Conservation (phyloP, 306 rosid genomes). For the Lathyrus tuberosus region DNA sequence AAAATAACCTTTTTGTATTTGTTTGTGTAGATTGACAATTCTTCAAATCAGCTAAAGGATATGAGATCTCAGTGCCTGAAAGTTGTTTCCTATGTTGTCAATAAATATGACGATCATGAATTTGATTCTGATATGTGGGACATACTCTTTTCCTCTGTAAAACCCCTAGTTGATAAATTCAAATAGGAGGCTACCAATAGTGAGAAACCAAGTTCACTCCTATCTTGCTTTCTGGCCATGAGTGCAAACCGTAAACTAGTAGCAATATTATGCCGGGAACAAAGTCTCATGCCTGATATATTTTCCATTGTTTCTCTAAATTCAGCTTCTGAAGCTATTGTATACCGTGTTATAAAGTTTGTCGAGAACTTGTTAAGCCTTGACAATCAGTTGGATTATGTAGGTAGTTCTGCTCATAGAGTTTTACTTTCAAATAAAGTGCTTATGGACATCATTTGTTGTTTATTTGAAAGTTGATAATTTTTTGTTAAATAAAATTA, state of each 20-base stretch:
- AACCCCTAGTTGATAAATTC: slow-evolving; percentile 66
- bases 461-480: too few species aligned
- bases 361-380: slow-evolving; percentile 74
- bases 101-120: slow-evolving; percentile 72
- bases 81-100: slow-evolving; percentile 64
- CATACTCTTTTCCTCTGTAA: slow-evolving; percentile 70
- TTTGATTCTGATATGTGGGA: slow-evolving; percentile 78
- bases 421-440: too few species aligned
- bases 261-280: slow-evolving; percentile 58
- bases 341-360: slow-evolving; percentile 72
- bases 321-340: slow-evolving; percentile 76
- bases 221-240: slow-evolving; percentile 89
- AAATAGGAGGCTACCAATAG: slow-evolving; percentile 85
- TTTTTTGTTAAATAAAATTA: too few species aligned
- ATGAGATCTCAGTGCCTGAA: slow-evolving; percentile 85
- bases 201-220: slow-evolving; percentile 92
- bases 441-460: too few species aligned
- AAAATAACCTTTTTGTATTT: slow-evolving; percentile 11
- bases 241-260: slow-evolving; percentile 70
- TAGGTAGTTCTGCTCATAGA: slow-evolving; percentile 53
- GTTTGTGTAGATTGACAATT: slow-evolving; percentile 53
- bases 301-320: slow-evolving; percentile 62
- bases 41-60: slow-evolving; percentile 75
- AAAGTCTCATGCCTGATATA: slow-evolving; percentile 77
- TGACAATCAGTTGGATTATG: slow-evolving; percentile 59